Conservation (phyloP, 495 filamentous ascomycete genomes). For the Aspergillus cristatus region DNA sequence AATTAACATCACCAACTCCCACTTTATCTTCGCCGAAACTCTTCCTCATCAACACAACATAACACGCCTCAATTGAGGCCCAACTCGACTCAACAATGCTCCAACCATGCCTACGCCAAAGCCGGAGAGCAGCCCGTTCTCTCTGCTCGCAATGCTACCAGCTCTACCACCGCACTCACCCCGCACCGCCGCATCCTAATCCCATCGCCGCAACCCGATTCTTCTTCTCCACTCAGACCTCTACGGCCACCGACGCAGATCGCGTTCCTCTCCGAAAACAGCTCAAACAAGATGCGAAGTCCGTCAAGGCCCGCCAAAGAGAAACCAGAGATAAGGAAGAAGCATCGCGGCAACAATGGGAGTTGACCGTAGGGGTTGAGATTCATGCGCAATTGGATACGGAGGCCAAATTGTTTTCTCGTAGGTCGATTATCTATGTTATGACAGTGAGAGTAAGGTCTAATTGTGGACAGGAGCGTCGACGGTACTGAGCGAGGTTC, state of each 20-base stretch:
- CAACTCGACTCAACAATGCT: no score
- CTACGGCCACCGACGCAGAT: slow-evolving; percentile 7
- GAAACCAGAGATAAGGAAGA: slow-evolving; percentile 29
- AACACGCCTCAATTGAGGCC: no score
- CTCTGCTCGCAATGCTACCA: slow-evolving; percentile 13
- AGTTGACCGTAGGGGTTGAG: slow-evolving; percentile 90
- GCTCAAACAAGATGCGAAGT: slow-evolving; percentile 62
- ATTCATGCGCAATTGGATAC: slow-evolving; percentile 96
- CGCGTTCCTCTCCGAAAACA: slow-evolving; percentile 59
- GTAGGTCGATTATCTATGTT: slow-evolving; percentile 22
- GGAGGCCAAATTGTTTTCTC: slow-evolving; percentile 72
- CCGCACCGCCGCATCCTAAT: neutral
- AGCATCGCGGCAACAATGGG: slow-evolving; percentile 50
- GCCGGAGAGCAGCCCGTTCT: slow-evolving; percentile 22
- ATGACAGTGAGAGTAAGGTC: neutral
- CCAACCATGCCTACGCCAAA: slow-evolving; percentile 23
- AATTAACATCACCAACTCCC: no score
- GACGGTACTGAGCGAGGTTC: slow-evolving; percentile 56
- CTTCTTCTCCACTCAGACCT: slow-evolving; percentile 3
- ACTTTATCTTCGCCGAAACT: no score
- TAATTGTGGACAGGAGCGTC: slow-evolving; percentile 39
- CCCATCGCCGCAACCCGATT: slow-evolving; percentile 1
- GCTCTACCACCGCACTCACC: slow-evolving; percentile 1
- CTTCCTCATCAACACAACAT: no score
- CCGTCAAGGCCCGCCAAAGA: slow-evolving; percentile 27